Conservation (phyloP, 345 rosid genomes). For the Fremontodendron californicum region DNA sequence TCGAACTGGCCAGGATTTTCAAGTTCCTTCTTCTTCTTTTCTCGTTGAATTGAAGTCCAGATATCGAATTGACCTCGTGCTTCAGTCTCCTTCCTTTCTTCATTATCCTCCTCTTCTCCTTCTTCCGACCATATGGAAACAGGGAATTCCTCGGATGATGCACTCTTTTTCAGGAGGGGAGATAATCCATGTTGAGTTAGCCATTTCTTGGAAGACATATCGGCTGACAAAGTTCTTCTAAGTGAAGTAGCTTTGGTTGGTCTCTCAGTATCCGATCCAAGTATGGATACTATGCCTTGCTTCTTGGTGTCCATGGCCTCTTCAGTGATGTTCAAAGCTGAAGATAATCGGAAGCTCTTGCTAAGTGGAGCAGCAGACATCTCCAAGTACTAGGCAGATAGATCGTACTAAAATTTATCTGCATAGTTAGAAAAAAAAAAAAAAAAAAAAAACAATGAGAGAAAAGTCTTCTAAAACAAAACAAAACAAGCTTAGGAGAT, state of each 20-base stretch:
- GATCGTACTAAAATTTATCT: constrained; percentile 24
- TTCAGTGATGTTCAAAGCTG: constrained; percentile 35
- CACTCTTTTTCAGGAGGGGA: constrained; percentile 52
- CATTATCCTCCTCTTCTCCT: constrained; percentile 23
- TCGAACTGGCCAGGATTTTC: constrained; percentile 39
- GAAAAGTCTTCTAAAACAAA: background rate
- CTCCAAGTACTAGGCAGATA: constrained; percentile 14
- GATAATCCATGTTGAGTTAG: constrained; percentile 40
- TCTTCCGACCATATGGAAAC: constrained; percentile 17
- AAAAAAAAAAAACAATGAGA: no score
- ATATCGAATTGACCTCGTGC: constrained; percentile 31
- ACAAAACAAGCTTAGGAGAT: background rate
- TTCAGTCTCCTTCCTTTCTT: constrained; percentile 15
- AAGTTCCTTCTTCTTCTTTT: constrained; percentile 26
- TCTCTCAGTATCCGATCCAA: constrained; percentile 33
- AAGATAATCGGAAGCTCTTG: constrained; percentile 43
- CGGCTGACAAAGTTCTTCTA: constrained; percentile 73
- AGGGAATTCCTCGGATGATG: constrained; percentile 51
- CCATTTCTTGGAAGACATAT: constrained; percentile 83
- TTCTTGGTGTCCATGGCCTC: constrained; percentile 29
- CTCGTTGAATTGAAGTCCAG: constrained; percentile 50
- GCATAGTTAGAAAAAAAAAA: constrained; percentile 5
- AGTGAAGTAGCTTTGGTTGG: constrained; percentile 46
- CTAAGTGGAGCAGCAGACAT: constrained; percentile 46
- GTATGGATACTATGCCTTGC: constrained; percentile 77